Conservation (phyloP, 768 basidiomycete genomes). For the Psilocybe tampanensis region DNA sequence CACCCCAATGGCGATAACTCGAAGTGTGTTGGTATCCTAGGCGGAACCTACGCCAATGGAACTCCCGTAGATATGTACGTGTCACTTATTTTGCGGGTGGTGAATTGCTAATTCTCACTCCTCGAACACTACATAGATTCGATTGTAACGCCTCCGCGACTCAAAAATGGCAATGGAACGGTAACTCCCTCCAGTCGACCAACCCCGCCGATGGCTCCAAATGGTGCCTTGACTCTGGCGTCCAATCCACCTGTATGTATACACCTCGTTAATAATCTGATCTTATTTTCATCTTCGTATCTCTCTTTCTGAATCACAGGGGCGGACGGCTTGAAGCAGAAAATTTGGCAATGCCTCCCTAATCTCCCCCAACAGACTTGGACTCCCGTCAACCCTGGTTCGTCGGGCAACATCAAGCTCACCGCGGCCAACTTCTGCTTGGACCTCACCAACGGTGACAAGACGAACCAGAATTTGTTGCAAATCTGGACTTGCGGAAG, state of each 20-base stretch:
- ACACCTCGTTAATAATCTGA: background rate
- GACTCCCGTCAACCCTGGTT: constrained; percentile 1
- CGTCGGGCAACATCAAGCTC: constrained; percentile 6
- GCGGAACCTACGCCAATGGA: constrained; percentile 5
- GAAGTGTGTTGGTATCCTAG: constrained; percentile 9
- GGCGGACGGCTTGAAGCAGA: constrained; percentile 8
- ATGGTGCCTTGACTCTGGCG: constrained; percentile 15
- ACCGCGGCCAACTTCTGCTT: constrained; percentile 7
- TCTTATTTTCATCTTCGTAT: background rate
- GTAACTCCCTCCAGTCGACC: background rate
- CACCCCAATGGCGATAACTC: constrained; percentile 9
- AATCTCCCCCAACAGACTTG: constrained; percentile 9
- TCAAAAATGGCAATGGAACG: background rate
- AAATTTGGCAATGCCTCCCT: constrained; percentile 12
- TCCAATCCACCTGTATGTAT: constrained; percentile 1
- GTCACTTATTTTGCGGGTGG: too few species aligned
- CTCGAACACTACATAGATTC: too few species aligned
- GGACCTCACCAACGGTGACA: constrained; percentile 6
- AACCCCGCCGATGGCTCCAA: constrained; percentile 3
- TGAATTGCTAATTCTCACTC: too few species aligned
- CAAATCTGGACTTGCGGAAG: background rate
- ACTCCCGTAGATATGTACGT: constrained; percentile 7
- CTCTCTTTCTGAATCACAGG: background rate
- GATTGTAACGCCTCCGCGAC: background rate
- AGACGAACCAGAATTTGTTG: background rate